Percentiles rank a stretch among this genome's conserved stretches.
Evolutionary conservation across 345 rosid genomes (phyloP).

Genomic region (Erysimum cheiranthoides): DNA sequence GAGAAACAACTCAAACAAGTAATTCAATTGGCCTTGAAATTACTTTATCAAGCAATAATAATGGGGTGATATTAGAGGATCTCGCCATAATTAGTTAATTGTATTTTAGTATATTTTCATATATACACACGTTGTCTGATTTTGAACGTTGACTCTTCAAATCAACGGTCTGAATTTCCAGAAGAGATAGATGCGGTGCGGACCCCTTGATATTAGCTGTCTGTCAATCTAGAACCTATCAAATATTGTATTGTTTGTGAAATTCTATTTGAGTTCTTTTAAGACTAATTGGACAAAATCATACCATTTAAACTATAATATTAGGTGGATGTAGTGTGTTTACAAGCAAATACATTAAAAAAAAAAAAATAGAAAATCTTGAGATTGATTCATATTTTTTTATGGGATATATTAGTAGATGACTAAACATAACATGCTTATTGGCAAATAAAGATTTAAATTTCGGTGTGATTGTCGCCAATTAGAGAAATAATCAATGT

Average conservation of each 20-base stretch:
- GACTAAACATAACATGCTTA: no score
- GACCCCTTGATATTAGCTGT: neutral
- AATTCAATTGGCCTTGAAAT: neutral
- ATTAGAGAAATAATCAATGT: no score
- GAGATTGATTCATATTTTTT: no score
- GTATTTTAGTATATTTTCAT: neutral
- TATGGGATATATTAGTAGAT: no score
- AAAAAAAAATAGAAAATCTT: no score
- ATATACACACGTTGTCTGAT: slow-evolving; percentile 12
- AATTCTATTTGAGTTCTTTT: neutral
- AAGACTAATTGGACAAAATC: neutral
- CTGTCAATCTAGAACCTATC: slow-evolving; percentile 6
- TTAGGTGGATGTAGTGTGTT: neutral
- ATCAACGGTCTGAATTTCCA: slow-evolving; percentile 16
- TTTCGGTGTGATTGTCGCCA: no score
- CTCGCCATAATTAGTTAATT: no score
- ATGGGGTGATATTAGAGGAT: no score
- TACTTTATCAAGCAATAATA: no score
- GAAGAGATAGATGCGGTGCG: neutral
- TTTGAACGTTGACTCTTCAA: slow-evolving; percentile 41
- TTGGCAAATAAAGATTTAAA: no score
- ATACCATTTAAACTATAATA: neutral
- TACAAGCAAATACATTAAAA: no score
- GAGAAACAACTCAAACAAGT: neutral
- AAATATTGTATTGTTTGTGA: slow-evolving; percentile 12